Conservation (phyloP, 345 rosid species). For the Lepidium sativum region DNA sequence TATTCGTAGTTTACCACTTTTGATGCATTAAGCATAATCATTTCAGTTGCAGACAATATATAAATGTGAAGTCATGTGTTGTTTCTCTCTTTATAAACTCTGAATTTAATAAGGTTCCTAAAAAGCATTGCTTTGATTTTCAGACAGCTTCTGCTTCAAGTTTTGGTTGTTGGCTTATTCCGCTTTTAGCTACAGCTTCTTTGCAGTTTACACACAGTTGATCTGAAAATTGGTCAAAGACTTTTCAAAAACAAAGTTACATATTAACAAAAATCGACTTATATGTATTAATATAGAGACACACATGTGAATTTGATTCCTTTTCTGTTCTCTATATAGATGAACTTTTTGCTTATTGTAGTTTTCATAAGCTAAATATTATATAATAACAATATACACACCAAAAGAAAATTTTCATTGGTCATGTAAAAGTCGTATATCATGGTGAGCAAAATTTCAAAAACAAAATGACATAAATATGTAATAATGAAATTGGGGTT, state of each 20-base stretch:
- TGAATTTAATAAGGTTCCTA: constrained; percentile 12
- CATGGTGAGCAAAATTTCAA: background rate
- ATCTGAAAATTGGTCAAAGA: background rate
- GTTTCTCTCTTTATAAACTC: constrained; percentile 13
- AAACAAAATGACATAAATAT: background rate
- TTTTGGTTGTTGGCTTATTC: constrained; percentile 27
- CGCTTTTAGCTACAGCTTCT: constrained; percentile 18
- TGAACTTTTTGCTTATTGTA: background rate
- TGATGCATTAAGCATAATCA: constrained; percentile 24
- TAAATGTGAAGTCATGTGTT: constrained; percentile 25
- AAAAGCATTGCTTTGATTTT: constrained; percentile 29
- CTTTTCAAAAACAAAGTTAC: background rate
- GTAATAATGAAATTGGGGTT: background rate
- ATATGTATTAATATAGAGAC: background rate
- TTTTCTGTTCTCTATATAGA: background rate
- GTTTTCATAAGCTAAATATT: background rate
- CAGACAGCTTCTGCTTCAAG: constrained; percentile 31
- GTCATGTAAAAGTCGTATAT: background rate
- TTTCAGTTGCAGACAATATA: constrained; percentile 24
- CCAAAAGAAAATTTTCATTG: background rate
- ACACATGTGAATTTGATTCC: background rate
- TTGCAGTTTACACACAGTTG: background rate
- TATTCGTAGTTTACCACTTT: constrained; percentile 9
- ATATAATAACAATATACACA: too few species aligned
- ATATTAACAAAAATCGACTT: background rate